Base-by-base conservation (phyloP, 768 basidiomycete species). In the Lactarius akahatsu region DNA sequence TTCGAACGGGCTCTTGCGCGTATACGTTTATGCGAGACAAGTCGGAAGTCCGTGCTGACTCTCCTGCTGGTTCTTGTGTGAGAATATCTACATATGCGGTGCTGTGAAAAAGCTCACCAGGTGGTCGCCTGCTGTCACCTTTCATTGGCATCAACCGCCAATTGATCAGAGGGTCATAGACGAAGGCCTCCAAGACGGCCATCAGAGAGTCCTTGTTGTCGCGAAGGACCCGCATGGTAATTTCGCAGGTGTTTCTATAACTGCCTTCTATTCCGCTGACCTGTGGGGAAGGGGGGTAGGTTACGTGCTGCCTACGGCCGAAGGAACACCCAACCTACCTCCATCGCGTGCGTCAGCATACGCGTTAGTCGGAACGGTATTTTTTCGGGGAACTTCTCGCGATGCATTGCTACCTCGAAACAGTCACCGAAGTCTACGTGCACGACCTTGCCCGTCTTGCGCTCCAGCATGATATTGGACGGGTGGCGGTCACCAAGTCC, bases 291-390 rank as follows among this genome's bases (percentile, higher is more conserved):
- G n/a, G 3, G 20, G 50, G 70, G 64, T n/a, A 18, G 61, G 50
- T 65, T 38, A 54, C n/a, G 54, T 26, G 10, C 2, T 13, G 23
- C 28, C 18, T 5, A 28, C 18, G 13, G 16, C 23, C 0, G 23
- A 41, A 57, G 34, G 7, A 70, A n/a, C 15, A 20, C 18, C 50
- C 6, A 57, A 7, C 83, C 5, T 71, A 93, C 95, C 85, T 99
- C 97, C 97, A 99, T 99, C 13, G 97, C 97, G 75, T 97, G 93
- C 13, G 94, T 96, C 61, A 99, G 84, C 97, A 99, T 99, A 71
- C 97, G 83, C 11, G 97, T 99, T 69, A 99, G 82, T 45, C 97
- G 87, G 88, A 99, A 99, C 0, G 97, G 97, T 61, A 99, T 94
- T 76, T 91, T 96, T 79, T 99, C 97, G 0, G 97, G 97, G 82